phyloP scores from a whole-genome alignment of 2,329 filamentous ascomycete genomes.

The Exserohilum rostratum region DNA sequence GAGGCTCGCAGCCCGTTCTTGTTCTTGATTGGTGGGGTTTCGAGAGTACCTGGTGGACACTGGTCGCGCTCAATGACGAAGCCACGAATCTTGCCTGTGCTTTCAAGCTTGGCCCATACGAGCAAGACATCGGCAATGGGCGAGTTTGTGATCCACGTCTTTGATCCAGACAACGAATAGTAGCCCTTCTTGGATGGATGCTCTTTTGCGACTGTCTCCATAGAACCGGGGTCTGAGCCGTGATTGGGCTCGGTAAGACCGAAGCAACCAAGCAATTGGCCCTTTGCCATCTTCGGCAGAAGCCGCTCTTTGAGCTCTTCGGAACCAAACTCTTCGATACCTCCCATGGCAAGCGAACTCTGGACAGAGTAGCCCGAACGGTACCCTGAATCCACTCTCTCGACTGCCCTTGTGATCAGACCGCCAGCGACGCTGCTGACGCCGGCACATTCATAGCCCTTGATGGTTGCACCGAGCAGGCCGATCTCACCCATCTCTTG shows the following conservation, averaged over 20 bases:
- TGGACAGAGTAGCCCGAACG: slow-evolving; percentile 93
- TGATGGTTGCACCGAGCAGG: slow-evolving; percentile 82
- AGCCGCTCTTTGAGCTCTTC: slow-evolving; percentile 85
- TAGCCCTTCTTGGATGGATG: slow-evolving; percentile 86
- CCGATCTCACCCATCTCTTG: slow-evolving; percentile 92
- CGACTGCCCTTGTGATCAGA: slow-evolving; percentile 86
- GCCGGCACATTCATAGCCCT: slow-evolving; percentile 87
- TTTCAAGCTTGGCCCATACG: slow-evolving; percentile 91
- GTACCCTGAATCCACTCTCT: slow-evolving; percentile 90
- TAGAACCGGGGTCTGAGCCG: slow-evolving; percentile 86
- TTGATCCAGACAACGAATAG: slow-evolving; percentile 77
- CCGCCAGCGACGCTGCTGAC: slow-evolving; percentile 88
- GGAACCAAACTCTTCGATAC: slow-evolving; percentile 86
- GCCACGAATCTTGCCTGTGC: slow-evolving; percentile 90
- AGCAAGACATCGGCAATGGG: slow-evolving; percentile 85
- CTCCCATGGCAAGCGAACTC: slow-evolving; percentile 90
- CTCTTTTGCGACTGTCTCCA: slow-evolving; percentile 85
- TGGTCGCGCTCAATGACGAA: slow-evolving; percentile 86
- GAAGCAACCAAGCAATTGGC: slow-evolving; percentile 82
- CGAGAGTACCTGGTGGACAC: slow-evolving; percentile 85
- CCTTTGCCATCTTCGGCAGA: slow-evolving; percentile 79
- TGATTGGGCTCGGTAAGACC: slow-evolving; percentile 93
- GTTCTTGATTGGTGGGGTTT: slow-evolving; percentile 90
- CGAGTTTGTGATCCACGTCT: slow-evolving; percentile 96
- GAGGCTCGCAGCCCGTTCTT: slow-evolving; percentile 94